These are phyloP conservation scores for Xylariaceae sp. DNA, from an alignment of 2,329 filamentous ascomycete genomes.

Conservation along the genomic window DNA sequence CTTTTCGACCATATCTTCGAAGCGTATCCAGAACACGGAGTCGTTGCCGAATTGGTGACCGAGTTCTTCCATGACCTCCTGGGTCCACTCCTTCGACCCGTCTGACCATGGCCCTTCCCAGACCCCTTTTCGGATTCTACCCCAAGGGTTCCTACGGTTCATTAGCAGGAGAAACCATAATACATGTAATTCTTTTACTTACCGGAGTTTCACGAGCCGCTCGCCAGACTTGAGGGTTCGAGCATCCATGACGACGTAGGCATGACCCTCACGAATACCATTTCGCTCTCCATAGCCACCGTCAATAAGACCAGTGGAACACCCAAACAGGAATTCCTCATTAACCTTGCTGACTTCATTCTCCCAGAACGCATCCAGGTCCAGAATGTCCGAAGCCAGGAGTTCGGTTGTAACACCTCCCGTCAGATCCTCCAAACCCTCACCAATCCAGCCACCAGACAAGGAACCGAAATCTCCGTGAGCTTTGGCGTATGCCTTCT, in stretches of 20 bases:
- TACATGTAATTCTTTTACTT: constrained; percentile 3
- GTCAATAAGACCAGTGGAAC: constrained; percentile 58
- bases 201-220: constrained; percentile 51
- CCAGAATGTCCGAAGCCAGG: constrained; percentile 64
- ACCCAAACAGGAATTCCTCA: constrained; percentile 72
- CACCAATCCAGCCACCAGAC: constrained; percentile 64
- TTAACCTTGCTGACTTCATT: constrained; percentile 78
- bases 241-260: constrained; percentile 57
- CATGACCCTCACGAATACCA: constrained; percentile 54
- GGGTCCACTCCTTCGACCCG: constrained; percentile 57
- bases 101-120: constrained; percentile 59
- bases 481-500: constrained; percentile 81
- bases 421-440: constrained; percentile 55
- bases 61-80: constrained; percentile 52
- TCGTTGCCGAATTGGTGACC: constrained; percentile 56
- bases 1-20: constrained; percentile 57
- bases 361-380: constrained; percentile 77
- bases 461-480: constrained; percentile 73
- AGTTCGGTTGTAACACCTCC: constrained; percentile 67
- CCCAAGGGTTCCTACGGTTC: constrained; percentile 50
- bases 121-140: constrained; percentile 50
- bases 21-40: constrained; percentile 60
- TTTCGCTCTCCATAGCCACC: constrained; percentile 56
- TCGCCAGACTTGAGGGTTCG: constrained; percentile 47
- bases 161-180: constrained; percentile 12